Percentiles rank a stretch among this genome's conserved stretches.
Conservation (phyloP, 2,329 filamentous ascomycete genomes). For the Cryphonectria naterciae region DNA sequence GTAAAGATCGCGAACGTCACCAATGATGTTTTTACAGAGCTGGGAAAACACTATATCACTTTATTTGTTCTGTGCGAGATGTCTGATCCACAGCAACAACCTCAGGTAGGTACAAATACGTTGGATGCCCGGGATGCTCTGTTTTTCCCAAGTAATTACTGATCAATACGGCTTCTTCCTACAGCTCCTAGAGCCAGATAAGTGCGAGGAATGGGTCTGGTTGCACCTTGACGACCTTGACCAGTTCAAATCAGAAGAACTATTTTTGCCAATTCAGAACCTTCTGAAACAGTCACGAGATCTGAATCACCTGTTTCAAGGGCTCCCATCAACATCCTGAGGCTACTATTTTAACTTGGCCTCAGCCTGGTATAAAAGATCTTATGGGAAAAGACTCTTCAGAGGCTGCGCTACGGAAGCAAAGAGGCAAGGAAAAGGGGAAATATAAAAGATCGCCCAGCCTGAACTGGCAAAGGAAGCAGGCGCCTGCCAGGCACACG, state of each 20-base stretch:
- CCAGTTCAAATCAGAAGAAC: constrained; percentile 43
- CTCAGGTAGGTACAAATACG: constrained; percentile 51
- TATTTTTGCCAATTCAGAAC: constrained; percentile 47
- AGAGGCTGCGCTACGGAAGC: no score
- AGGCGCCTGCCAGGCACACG: no score
- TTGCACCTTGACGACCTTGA: constrained; percentile 42
- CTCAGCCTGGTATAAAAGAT: background rate
- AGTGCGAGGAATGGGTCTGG: constrained; percentile 58
- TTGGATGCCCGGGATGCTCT: background rate
- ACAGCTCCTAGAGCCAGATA: constrained; percentile 52
- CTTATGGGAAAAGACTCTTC: background rate
- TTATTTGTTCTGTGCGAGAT: constrained; percentile 65
- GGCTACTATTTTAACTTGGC: background rate
- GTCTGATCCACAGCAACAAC: constrained; percentile 50
- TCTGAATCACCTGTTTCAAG: background rate
- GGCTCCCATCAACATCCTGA: background rate
- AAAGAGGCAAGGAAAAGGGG: no score
- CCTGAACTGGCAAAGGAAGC: no score
- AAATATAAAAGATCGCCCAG: no score
- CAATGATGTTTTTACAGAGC: constrained; percentile 65
- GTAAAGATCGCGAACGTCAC: constrained; percentile 62
- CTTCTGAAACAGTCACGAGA: constrained; percentile 37
- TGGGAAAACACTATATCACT: constrained; percentile 75
- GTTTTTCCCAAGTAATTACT: background rate
- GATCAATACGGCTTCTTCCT: background rate